These are phyloP conservation scores for Suillus cothurnatus DNA, from an alignment of 768 basidiomycete species.

Conservation along the genomic window DNA sequence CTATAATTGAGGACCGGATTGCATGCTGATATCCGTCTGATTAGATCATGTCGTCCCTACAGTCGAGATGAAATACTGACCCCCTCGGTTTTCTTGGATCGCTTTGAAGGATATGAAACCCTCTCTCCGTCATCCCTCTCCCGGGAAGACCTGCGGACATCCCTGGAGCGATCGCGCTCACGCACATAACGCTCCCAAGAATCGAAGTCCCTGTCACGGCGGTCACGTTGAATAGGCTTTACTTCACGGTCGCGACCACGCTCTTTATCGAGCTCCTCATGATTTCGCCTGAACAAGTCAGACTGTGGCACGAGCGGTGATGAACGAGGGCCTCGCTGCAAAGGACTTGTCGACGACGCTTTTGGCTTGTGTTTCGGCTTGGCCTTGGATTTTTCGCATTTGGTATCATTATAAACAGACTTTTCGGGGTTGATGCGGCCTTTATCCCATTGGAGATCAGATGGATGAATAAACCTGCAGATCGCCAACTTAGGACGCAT, in stretches of 20 bases:
- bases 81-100: slow-evolving; percentile 26
- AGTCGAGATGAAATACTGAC: slow-evolving; percentile 21
- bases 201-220: slow-evolving; percentile 28
- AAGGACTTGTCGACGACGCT: slow-evolving; percentile 22
- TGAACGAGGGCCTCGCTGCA: slow-evolving; percentile 26
- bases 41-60: not conserved
- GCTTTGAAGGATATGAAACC: slow-evolving; percentile 29
- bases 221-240: slow-evolving; percentile 21
- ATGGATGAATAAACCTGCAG: slow-evolving; percentile 51
- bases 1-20: not conserved
- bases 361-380: slow-evolving; percentile 26
- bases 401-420: slow-evolving; percentile 1
- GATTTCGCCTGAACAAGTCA: slow-evolving; percentile 42
- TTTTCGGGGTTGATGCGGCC: slow-evolving; percentile 24
- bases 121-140: slow-evolving; percentile 30
- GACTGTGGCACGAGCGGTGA: slow-evolving; percentile 46
- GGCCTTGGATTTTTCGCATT: slow-evolving; percentile 22
- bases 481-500: slow-evolving; percentile 11
- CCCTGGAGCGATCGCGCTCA: slow-evolving; percentile 20
- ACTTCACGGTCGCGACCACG: slow-evolving; percentile 28
- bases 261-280: slow-evolving; percentile 19
- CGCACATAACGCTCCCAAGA: slow-evolving; percentile 21
- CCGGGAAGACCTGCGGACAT: slow-evolving; percentile 18
- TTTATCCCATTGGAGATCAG: slow-evolving; percentile 44
- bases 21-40: slow-evolving; percentile 15